A percentile compares a stretch with the other conserved stretches of the same genome.
These are phyloP conservation scores for Staphylotrichum longicolle DNA, from an alignment of 495 filamentous ascomycete species.

Conservation along the genomic window DNA sequence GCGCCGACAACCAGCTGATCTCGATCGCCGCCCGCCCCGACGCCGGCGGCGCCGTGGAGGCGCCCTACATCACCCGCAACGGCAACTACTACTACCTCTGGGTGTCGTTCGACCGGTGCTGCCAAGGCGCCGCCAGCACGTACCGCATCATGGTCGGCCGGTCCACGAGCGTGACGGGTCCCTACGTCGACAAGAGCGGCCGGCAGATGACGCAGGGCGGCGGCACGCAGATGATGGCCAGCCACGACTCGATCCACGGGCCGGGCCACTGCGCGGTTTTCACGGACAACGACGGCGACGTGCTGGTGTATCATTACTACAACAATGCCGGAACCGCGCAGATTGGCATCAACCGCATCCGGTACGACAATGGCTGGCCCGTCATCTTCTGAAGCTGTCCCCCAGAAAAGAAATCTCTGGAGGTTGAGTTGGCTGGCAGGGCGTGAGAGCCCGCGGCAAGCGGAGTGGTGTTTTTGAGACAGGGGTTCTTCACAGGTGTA, in stretches of 20 bases:
- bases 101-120: constrained; percentile 12
- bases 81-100: constrained; percentile 12
- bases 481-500: not conserved
- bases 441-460: not conserved
- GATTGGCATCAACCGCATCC: constrained; percentile 12
- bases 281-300: constrained; percentile 1
- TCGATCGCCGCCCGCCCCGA: constrained; percentile 7
- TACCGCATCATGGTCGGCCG: constrained; percentile 17
- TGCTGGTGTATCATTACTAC: constrained; percentile 16
- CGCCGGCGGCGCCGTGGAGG: constrained; percentile 7
- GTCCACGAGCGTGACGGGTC: constrained; percentile 11
- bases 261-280: constrained; percentile 12
- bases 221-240: constrained; percentile 13
- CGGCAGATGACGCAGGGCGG: constrained; percentile 14
- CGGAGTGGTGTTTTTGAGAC: too few species aligned
- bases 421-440: too few species aligned
- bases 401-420: not conserved
- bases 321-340: constrained; percentile 10
- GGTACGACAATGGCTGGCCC: constrained; percentile 13
- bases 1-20: not conserved
- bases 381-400: constrained; percentile 1
- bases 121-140: constrained; percentile 15
- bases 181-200: constrained; percentile 12
- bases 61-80: constrained; percentile 9
- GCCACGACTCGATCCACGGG: constrained; percentile 11